A percentile compares a stretch with the other conserved stretches of the same genome.
phyloP scores from a whole-genome alignment of 2,329 filamentous ascomycete genomes.

The Pseudovirgaria hyperparasitica region DNA sequence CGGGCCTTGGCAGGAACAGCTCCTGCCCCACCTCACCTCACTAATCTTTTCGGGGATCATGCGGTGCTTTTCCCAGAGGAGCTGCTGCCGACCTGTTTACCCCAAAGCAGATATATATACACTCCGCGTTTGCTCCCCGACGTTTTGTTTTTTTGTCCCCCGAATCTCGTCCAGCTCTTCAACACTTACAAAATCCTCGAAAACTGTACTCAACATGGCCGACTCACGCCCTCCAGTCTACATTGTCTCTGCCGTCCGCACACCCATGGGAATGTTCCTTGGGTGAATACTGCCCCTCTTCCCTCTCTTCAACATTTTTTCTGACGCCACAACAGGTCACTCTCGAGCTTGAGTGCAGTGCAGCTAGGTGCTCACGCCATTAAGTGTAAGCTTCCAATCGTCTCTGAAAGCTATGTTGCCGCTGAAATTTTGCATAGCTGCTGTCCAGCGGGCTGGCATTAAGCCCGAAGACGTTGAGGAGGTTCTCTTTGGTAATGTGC shows the following conservation, averaged over 20 bases:
- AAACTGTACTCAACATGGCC: conserved; percentile 61
- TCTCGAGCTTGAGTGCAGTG: conserved; percentile 73
- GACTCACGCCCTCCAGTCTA: conserved; percentile 77
- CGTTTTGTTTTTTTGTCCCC: conserved; percentile 6
- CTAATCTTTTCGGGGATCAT: too few species aligned
- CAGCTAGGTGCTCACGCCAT: conserved; percentile 87
- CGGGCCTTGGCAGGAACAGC: too few species aligned
- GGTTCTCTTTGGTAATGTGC: conserved; percentile 95
- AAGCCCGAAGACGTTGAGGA: conserved; percentile 86
- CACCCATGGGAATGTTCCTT: conserved; percentile 86
- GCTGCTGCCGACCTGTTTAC: too few species aligned
- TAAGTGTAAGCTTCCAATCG: conserved; percentile 50
- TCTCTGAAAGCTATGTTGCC: conserved; percentile 6
- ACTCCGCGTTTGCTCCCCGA: too few species aligned
- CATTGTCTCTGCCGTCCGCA: conserved; percentile 85
- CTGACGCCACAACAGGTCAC: conserved; percentile 47
- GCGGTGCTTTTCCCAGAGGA: too few species aligned
- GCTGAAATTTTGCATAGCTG: conserved; percentile 35
- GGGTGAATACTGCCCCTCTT: conserved; percentile 46
- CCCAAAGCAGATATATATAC: too few species aligned
- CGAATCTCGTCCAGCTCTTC: conserved; percentile 3
- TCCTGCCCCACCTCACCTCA: too few species aligned
- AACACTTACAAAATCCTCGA: conserved; percentile 44
- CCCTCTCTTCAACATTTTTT: background rate
- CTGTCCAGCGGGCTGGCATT: conserved; percentile 76